A percentile compares a stretch with the other conserved stretches of the same genome.
Evolutionary conservation across 2,329 filamentous ascomycete genomes (phyloP).

Genomic region (Alternaria gaisen): DNA sequence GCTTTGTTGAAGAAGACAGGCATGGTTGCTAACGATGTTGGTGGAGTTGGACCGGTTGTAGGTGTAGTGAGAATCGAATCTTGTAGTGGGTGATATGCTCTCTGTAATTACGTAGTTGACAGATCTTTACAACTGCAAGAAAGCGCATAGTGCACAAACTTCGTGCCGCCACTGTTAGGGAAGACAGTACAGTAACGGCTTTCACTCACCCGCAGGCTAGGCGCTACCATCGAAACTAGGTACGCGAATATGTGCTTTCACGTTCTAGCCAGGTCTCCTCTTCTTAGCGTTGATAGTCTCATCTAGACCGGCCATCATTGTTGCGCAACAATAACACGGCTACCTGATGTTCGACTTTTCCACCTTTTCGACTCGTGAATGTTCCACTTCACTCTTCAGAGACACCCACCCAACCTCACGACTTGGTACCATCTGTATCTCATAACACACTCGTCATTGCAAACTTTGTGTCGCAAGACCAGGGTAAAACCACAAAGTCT

Average conservation of each 20-base stretch:
- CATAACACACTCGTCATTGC: background rate
- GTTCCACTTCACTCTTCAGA: background rate
- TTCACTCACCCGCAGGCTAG: background rate
- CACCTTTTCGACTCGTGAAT: background rate
- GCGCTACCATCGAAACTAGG: background rate
- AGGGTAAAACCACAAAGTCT: background rate
- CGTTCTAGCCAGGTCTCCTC: background rate
- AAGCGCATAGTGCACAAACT: background rate
- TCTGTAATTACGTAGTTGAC: background rate
- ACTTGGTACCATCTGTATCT: background rate
- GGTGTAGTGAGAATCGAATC: background rate
- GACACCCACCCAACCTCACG: too few species aligned
- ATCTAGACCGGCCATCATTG: background rate
- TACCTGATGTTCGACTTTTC: background rate
- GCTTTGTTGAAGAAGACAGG: background rate
- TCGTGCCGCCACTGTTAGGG: background rate
- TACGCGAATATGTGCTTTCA: background rate
- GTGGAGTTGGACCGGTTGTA: background rate
- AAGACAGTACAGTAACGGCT: background rate
- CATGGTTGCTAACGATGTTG: background rate
- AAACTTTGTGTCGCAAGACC: background rate
- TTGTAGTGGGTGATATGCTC: background rate
- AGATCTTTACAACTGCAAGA: background rate
- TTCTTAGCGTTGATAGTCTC: background rate
- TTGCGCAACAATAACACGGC: background rate